Percentiles rank a stretch among this genome's conserved stretches.
phyloP scores from a whole-genome alignment of 2,329 filamentous ascomycete species.

The Paracamarosporium sp. region DNA sequence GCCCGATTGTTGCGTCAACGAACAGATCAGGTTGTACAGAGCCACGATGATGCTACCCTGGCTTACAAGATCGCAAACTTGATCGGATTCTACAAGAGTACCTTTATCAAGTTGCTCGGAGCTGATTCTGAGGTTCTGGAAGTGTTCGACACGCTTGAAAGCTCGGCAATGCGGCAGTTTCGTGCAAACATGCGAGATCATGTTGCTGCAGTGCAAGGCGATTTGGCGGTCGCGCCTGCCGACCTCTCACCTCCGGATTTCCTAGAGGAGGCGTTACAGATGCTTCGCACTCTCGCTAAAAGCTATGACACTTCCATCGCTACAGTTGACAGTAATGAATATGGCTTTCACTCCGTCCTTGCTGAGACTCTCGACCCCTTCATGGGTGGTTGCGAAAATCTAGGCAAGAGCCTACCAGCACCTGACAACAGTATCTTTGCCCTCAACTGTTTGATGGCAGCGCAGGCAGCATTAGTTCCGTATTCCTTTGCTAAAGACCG shows the following conservation, averaged over 20 bases:
- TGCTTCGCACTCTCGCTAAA: constrained; percentile 79
- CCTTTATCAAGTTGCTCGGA: constrained; percentile 81
- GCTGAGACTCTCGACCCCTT: constrained; percentile 86
- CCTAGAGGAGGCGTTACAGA: constrained; percentile 78
- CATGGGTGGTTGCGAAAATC: constrained; percentile 73
- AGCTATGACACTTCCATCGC: constrained; percentile 85
- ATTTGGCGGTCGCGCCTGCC: constrained; percentile 72
- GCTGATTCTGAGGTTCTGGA: constrained; percentile 72
- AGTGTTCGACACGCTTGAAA: constrained; percentile 71
- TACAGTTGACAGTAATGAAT: constrained; percentile 60
- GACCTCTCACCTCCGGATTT: constrained; percentile 82
- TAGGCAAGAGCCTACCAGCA: constrained; percentile 66
- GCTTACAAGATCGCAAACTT: constrained; percentile 92
- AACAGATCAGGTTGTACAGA: constrained; percentile 89
- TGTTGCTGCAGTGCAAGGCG: constrained; percentile 74
- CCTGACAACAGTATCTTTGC: constrained; percentile 72
- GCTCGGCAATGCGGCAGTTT: constrained; percentile 83
- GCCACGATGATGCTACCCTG: constrained; percentile 86
- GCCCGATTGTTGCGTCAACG: constrained; percentile 85
- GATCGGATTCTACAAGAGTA: constrained; percentile 85
- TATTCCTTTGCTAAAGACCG: constrained; percentile 70
- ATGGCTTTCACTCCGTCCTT: constrained; percentile 77
- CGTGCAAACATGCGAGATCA: constrained; percentile 81
- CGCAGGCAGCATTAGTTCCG: constrained; percentile 61
- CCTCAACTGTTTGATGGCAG: constrained; percentile 73